Evolutionary conservation across 164 flowering plant species (phyloP), one percentile per base, ranked within the genome.

Genomic region (Magnolia sinica): DNA sequence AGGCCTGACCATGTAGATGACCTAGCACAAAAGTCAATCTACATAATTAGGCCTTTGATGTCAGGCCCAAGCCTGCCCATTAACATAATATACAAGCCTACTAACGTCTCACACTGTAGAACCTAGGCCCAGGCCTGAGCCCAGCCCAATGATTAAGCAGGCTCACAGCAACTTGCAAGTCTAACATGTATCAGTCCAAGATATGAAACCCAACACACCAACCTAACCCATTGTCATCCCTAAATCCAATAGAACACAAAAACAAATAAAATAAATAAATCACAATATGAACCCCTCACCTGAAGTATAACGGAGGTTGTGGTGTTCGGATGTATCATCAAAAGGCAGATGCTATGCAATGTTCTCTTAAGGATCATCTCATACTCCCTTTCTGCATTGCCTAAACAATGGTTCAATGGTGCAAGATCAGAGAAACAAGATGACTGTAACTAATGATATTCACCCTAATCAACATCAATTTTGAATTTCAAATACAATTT

Each of bases 281-380:
- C 13, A 16, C n/a, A 50, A 13, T 31, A 73, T 31, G 59, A 75
- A 24, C 37, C 49, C 74, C 68, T 75, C 51, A 92, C 98, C 92
- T 92, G 97, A 81, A 95, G 74, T 68, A 95, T 89, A 24, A 95
- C 78, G 74, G 97, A 92, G 1, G 97, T 91, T 14, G 96, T 96
- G 70, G 99, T 96, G 80, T 92, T 96, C 68, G 97, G 98, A 83
- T 94, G 83, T 37, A 91, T 74, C n/a, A 82, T 89, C 81, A 88
- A 79, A 81, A 92, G 83, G 81, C 93, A 90, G 22, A 95, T 94
- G 81, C 95, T 92, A 75, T 89, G 91, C 79, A 92, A 76, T 64
- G 98, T 94, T 78, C 89, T 87, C 86, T 85, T 94, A 73, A 96
- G 66, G 80, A 94, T 86, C 94, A 94, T 91, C 87, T 92, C 99